Percentiles rank a stretch among this genome's conserved stretches.
phyloP scores from a whole-genome alignment of 495 filamentous ascomycete species.

The Aspergillus egyptiacus region DNA sequence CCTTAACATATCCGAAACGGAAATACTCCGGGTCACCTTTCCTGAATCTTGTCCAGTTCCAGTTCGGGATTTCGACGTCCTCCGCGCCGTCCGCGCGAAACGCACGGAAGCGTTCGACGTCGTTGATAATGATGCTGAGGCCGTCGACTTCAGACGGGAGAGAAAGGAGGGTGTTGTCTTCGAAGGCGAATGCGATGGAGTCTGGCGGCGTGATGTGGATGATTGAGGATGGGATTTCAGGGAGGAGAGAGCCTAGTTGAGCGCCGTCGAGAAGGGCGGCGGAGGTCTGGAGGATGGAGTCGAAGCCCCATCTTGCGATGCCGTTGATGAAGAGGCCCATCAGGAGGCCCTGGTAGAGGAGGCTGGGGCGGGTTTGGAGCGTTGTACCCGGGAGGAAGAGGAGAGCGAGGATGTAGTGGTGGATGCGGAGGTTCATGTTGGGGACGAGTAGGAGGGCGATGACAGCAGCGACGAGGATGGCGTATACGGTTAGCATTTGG shows the following conservation, averaged over 20 bases:
- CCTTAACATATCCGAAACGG: slow-evolving; percentile 67
- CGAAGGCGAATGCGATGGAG: slow-evolving; percentile 46
- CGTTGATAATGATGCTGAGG: slow-evolving; percentile 53
- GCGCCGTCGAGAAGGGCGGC: slow-evolving; percentile 46
- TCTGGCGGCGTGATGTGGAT: slow-evolving; percentile 25
- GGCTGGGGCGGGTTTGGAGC: slow-evolving; percentile 50
- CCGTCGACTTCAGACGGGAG: slow-evolving; percentile 42
- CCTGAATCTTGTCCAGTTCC: slow-evolving; percentile 36
- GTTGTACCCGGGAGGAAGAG: slow-evolving; percentile 53
- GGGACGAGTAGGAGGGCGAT: slow-evolving; percentile 48
- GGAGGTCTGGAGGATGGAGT: slow-evolving; percentile 54
- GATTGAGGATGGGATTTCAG: slow-evolving; percentile 31
- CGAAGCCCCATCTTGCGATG: slow-evolving; percentile 61
- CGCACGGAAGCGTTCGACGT: slow-evolving; percentile 47
- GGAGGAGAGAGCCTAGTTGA: slow-evolving; percentile 42
- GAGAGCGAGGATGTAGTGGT: slow-evolving; percentile 59
- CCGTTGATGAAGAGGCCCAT: slow-evolving; percentile 62
- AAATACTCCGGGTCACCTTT: slow-evolving; percentile 62
- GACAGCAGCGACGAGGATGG: slow-evolving; percentile 35
- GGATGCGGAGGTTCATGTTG: slow-evolving; percentile 55
- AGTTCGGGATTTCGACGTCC: slow-evolving; percentile 34
- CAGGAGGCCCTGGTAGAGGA: slow-evolving; percentile 57
- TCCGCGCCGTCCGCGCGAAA: slow-evolving; percentile 37
- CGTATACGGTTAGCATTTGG: slow-evolving; percentile 62
- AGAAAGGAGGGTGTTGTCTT: slow-evolving; percentile 4